phyloP scores from a whole-genome alignment of 768 basidiomycete species.

The Amyloporia xantha region DNA sequence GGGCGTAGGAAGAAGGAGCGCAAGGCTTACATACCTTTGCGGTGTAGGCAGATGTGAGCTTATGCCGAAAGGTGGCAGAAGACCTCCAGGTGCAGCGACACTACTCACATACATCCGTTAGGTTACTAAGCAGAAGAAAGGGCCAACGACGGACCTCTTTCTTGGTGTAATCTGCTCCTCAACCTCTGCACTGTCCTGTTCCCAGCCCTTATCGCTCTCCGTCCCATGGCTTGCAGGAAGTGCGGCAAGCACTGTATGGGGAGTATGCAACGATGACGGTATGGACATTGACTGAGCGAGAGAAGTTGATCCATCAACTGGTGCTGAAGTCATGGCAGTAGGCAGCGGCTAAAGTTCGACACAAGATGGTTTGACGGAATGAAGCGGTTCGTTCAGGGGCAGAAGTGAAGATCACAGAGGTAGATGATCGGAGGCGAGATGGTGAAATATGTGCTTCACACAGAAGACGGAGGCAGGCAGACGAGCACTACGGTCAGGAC shows the following conservation, averaged over 20 bases:
- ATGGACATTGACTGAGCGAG: neutral
- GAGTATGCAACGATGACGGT: neutral
- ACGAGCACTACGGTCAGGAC: neutral
- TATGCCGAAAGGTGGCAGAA: conserved; percentile 10
- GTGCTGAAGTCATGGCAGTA: neutral
- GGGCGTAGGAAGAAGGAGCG: neutral
- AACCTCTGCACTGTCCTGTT: neutral
- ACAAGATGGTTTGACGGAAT: too few relatives aligned
- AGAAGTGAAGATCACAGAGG: too few relatives aligned
- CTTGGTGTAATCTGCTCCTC: neutral
- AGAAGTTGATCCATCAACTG: neutral
- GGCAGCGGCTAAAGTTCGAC: neutral
- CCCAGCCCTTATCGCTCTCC: neutral
- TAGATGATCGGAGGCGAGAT: neutral
- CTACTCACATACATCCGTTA: neutral
- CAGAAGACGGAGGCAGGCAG: neutral
- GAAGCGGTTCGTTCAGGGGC: neutral
- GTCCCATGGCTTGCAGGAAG: neutral
- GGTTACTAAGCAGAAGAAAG: neutral
- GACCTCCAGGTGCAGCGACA: neutral
- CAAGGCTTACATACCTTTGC: conserved; percentile 25
- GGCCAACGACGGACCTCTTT: conserved; percentile 1
- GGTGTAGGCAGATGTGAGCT: conserved; percentile 27
- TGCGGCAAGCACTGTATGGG: neutral
- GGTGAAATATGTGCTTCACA: neutral